Conservation (phyloP, 2,329 filamentous ascomycete genomes). For the Colletotrichum cuscutae region DNA sequence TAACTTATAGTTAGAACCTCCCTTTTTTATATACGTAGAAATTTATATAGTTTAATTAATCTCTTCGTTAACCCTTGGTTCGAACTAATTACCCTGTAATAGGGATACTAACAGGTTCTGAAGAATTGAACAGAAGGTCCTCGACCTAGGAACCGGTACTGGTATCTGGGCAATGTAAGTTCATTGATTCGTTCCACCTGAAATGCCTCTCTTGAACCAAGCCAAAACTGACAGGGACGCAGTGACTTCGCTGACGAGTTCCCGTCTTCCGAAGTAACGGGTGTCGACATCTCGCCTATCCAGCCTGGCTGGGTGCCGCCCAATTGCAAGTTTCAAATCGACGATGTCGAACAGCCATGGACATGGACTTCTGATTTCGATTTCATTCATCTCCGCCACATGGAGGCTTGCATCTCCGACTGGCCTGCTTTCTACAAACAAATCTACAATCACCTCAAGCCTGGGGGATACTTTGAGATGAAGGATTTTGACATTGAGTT, state of each 20-base stretch:
- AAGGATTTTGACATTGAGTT: constrained; percentile 40
- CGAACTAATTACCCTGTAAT: no score
- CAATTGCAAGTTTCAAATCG: constrained; percentile 50
- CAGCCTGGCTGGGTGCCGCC: constrained; percentile 54
- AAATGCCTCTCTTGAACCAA: neutral
- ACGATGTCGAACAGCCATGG: constrained; percentile 54
- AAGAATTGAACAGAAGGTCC: neutral
- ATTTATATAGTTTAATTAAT: no score
- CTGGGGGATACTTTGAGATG: constrained; percentile 46
- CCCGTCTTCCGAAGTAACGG: constrained; percentile 54
- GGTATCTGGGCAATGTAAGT: constrained; percentile 21
- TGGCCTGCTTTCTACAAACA: constrained; percentile 66
- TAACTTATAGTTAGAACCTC: no score
- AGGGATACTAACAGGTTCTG: no score
- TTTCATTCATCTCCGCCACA: constrained; percentile 68
- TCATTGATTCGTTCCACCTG: neutral
- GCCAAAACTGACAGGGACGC: neutral
- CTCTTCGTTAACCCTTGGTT: no score
- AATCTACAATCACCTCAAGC: constrained; percentile 59
- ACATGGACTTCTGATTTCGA: constrained; percentile 57
- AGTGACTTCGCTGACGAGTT: constrained; percentile 61
- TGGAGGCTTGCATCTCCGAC: constrained; percentile 67
- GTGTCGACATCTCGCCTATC: constrained; percentile 66
- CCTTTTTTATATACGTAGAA: no score
- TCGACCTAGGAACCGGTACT: constrained; percentile 16